Base-by-base conservation (phyloP, 352 stramenopile species). In the Phytophthora tentaculata region DNA sequence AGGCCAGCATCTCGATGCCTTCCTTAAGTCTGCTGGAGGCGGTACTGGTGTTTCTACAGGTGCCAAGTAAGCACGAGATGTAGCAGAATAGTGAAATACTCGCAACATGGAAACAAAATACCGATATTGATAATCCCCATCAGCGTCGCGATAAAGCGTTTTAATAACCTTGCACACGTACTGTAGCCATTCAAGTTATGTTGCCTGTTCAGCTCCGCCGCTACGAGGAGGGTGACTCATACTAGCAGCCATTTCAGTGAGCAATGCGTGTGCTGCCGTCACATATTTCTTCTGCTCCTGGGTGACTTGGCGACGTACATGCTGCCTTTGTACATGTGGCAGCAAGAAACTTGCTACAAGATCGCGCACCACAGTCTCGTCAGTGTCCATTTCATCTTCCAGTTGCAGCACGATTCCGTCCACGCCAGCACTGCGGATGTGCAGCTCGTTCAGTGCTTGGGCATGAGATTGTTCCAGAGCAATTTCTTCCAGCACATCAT, bases 1-100 rank as follows among this genome's bases (percentile, higher is more conserved):
- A 71, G 90, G 91, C 32, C 92, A 98, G 71, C 93, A 98, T 67
- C 79, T 98, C n/a, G 95, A 98, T 57, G 86, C 89, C 10, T 98
- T 98, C 71, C 83, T 98, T 50, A 98, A 98, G 73, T 92, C 87
- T 8, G 86, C 88, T 9, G 86, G 86, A 32, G 83, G 84, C 14
- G 74, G 85, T 19, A 76, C 65, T 26, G 58, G 67, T 37, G 32
- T 61, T 41, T 69, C 56, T 37, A 29, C 50, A 54, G 53, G 49
- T 26, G 39, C 39, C 26, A 75, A 67, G 29, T 67, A 67, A 66
- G 26, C 19, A 52, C 10, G n/a, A 24, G 12, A 51, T 43, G 29
- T 54, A 19, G 12, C 9, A 50, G 47, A 20, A 59, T 39, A 51
- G n/a, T 29, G 45, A 24, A 56, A 44, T 45, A 6, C 29, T 9